Evolutionary conservation across 2,329 filamentous ascomycete genomes (phyloP).

Genomic region (Scolecobasidium constrictum): DNA sequence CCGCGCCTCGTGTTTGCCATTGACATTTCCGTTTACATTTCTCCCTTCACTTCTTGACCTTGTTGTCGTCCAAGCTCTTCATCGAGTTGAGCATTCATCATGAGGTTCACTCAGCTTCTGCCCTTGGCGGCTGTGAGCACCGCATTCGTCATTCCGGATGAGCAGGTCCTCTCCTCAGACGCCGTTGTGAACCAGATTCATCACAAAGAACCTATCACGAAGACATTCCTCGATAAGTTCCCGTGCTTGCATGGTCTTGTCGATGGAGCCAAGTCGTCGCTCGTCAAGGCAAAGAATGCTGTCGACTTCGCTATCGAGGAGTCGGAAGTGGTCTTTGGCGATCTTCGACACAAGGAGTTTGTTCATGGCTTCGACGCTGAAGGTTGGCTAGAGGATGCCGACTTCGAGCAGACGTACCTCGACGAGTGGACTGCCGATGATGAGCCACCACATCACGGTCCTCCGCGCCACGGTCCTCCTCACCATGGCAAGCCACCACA

Average conservation of each 20-base stretch:
- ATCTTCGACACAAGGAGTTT: slow-evolving; percentile 26
- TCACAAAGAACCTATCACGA: neutral
- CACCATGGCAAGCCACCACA: slow-evolving; percentile 15
- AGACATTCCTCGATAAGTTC: slow-evolving; percentile 19
- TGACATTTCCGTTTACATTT: too few relatives aligned
- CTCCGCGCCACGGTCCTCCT: slow-evolving; percentile 7
- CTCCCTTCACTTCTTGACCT: too few relatives aligned
- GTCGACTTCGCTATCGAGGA: slow-evolving; percentile 33
- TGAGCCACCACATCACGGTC: slow-evolving; percentile 11
- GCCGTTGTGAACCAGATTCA: slow-evolving; percentile 25
- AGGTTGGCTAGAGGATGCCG: slow-evolving; percentile 10
- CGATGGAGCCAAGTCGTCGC: slow-evolving; percentile 20
- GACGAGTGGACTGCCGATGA: too few relatives aligned
- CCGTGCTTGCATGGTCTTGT: slow-evolving; percentile 25
- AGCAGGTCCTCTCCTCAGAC: slow-evolving; percentile 34
- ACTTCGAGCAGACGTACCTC: neutral
- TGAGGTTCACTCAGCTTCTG: slow-evolving; percentile 39
- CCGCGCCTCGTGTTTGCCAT: too few relatives aligned
- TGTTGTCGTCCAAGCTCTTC: neutral
- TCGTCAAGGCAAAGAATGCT: slow-evolving; percentile 21
- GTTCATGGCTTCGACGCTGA: slow-evolving; percentile 24
- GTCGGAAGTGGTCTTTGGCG: slow-evolving; percentile 34
- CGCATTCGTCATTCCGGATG: slow-evolving; percentile 43
- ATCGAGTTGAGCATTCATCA: slow-evolving; percentile 15
- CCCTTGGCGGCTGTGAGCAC: slow-evolving; percentile 38